These are phyloP conservation scores for Epithele typhae DNA, from an alignment of 768 basidiomycete species.

Conservation along the genomic window DNA sequence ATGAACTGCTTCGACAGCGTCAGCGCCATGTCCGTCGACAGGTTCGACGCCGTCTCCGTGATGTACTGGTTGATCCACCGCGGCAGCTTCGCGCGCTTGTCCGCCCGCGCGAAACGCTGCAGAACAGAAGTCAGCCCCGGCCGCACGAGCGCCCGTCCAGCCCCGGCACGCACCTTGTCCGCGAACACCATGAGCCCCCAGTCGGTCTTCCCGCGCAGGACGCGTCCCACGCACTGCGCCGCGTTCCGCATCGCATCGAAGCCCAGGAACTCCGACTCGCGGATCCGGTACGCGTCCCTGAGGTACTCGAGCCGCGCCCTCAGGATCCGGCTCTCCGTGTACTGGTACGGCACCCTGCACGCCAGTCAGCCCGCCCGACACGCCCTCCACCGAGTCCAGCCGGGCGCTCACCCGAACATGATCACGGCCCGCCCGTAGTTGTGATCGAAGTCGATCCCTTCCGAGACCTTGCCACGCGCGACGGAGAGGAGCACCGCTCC, in stretches of 20 bases:
- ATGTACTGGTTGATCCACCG: conserved; percentile 99
- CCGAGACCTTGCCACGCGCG: conserved; percentile 97
- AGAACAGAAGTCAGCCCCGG: neutral
- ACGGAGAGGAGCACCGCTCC: conserved; percentile 96
- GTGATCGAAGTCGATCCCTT: conserved; percentile 99
- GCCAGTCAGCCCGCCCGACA: neutral
- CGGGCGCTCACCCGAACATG: conserved; percentile 86
- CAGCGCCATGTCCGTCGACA: conserved; percentile 97
- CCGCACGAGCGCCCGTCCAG: neutral
- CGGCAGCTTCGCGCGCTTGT: conserved; percentile 93
- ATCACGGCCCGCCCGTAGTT: conserved; percentile 99
- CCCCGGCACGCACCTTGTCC: conserved; percentile 66
- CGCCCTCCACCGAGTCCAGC: neutral
- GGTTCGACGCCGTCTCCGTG: conserved; percentile 94
- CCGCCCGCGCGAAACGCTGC: conserved; percentile 86
- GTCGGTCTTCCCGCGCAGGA: conserved; percentile 96
- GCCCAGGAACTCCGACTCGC: conserved; percentile 97
- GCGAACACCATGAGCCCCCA: conserved; percentile 99
- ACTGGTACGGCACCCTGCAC: conserved; percentile 87
- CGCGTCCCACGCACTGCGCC: conserved; percentile 97
- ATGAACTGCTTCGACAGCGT: conserved; percentile 95
- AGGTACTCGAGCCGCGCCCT: conserved; percentile 97
- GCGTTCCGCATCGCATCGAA: conserved; percentile 99
- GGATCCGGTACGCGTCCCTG: conserved; percentile 96
- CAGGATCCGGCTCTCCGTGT: conserved; percentile 95